Evolutionary conservation across 2,329 filamentous ascomycete genomes (phyloP).

Genomic region (Fusarium sp.): DNA sequence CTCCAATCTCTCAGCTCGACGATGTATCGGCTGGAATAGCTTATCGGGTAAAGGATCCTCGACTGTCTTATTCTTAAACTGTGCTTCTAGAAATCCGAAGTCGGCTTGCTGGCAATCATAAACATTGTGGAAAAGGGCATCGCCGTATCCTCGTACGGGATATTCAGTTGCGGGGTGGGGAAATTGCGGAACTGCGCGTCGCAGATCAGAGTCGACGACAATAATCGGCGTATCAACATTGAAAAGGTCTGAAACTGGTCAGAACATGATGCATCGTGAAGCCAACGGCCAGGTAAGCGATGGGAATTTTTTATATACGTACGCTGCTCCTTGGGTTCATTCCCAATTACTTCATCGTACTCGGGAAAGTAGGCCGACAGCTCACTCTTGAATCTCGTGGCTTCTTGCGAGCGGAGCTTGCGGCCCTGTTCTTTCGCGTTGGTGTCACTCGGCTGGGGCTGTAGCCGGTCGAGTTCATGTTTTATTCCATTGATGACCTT

Average conservation of each 20-base stretch:
- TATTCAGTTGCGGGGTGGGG: slow-evolving; percentile 52
- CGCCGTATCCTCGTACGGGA: slow-evolving; percentile 68
- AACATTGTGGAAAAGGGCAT: slow-evolving; percentile 70
- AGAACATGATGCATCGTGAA: slow-evolving; percentile 18
- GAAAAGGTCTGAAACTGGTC: slow-evolving; percentile 73
- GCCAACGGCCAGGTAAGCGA: slow-evolving; percentile 26
- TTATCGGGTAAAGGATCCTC: slow-evolving; percentile 71
- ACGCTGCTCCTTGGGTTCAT: slow-evolving; percentile 85
- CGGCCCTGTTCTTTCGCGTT: slow-evolving; percentile 74
- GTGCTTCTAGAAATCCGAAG: slow-evolving; percentile 67
- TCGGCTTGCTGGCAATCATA: slow-evolving; percentile 71
- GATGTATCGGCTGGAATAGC: slow-evolving; percentile 69
- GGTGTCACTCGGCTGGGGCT: slow-evolving; percentile 63
- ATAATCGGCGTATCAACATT: slow-evolving; percentile 81
- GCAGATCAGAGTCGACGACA: slow-evolving; percentile 70
- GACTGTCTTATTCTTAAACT: slow-evolving; percentile 60
- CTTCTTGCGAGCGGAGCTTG: slow-evolving; percentile 89
- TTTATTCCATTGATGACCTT: slow-evolving; percentile 74
- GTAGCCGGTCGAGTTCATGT: slow-evolving; percentile 72
- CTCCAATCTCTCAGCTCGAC: slow-evolving; percentile 72
- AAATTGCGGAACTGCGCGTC: slow-evolving; percentile 51
- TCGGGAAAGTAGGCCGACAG: slow-evolving; percentile 92
- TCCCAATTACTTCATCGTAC: slow-evolving; percentile 94
- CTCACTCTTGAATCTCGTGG: slow-evolving; percentile 90
- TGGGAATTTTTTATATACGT: slow-evolving; percentile 56